phyloP scores from a whole-genome alignment of 1,139 yeast species.

The Taiozyma sp. region DNA sequence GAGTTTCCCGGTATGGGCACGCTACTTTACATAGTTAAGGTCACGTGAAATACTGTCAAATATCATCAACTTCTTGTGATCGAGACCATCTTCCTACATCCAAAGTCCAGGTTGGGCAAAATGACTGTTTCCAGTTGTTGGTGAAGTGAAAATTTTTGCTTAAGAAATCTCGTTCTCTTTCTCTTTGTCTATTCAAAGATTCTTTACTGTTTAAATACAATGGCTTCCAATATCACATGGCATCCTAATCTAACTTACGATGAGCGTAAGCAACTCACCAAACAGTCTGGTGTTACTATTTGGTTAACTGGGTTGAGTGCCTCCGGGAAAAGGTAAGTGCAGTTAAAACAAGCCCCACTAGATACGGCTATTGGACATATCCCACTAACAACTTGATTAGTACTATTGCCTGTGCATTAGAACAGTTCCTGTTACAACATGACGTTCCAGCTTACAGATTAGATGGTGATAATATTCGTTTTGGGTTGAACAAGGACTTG shows the following conservation, averaged over 20 bases:
- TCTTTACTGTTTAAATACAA: not conserved
- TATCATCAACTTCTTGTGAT: not conserved
- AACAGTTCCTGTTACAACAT: conserved; percentile 65
- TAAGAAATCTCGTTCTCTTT: not conserved
- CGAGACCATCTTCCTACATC: not conserved
- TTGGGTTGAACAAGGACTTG: conserved; percentile 89
- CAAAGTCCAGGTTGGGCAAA: not conserved
- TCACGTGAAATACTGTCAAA: conserved; percentile 25
- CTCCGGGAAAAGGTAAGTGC: conserved; percentile 61
- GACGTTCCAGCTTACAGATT: conserved; percentile 75
- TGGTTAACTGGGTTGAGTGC: conserved; percentile 97
- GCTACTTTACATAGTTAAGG: not conserved
- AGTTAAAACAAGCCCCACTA: not conserved
- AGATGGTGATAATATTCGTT: conserved; percentile 93
- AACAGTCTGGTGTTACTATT: conserved; percentile 83
- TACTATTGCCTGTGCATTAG: conserved; percentile 92
- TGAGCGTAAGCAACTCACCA: conserved; percentile 66
- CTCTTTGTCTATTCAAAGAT: not conserved
- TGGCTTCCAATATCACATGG: conserved; percentile 98
- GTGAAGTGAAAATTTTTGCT: not conserved
- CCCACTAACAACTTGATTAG: conserved; percentile 24
- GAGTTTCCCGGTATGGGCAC: not conserved
- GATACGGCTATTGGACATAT: too few relatives aligned
- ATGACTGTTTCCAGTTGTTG: not conserved
- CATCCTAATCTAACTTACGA: conserved; percentile 81